Conservation (phyloP, 2,329 filamentous ascomycete species). For the Hymenoscyphus scutula region DNA sequence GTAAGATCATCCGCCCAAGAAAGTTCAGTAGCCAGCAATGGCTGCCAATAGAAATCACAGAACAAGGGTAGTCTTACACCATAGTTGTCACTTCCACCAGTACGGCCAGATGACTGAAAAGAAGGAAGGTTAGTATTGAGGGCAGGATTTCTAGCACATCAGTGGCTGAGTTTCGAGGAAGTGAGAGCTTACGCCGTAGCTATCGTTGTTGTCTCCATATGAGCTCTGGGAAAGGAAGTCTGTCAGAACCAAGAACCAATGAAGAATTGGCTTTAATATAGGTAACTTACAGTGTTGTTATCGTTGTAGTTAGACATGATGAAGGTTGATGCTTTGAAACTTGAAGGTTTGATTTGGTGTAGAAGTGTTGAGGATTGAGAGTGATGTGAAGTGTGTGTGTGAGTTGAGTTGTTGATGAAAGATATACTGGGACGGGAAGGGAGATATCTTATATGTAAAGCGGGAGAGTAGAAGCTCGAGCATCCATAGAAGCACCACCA, state of each 20-base stretch:
- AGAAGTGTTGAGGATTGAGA: neutral
- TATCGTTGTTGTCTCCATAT: conserved; percentile 24
- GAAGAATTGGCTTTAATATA: conserved; percentile 8
- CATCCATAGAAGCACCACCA: neutral
- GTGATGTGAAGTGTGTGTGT: neutral
- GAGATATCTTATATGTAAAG: conserved; percentile 5
- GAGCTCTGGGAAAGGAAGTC: conserved; percentile 24
- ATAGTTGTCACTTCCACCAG: neutral
- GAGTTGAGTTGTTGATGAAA: neutral
- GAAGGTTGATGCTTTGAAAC: conserved; percentile 14
- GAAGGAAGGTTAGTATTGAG: neutral
- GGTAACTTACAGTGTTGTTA: conserved; percentile 30
- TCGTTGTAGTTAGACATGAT: conserved; percentile 37
- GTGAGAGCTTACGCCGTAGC: conserved; percentile 20
- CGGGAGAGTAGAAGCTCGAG: neutral
- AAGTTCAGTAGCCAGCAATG: neutral
- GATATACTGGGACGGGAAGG: neutral
- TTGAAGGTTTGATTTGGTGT: conserved; percentile 9
- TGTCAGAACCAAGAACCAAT: conserved; percentile 23
- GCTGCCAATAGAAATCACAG: neutral
- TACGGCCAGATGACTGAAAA: neutral
- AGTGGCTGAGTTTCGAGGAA: neutral
- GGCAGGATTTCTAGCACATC: neutral
- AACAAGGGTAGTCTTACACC: neutral
- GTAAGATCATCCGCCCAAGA: neutral